A percentile compares a stretch with the other conserved stretches of the same genome.
Evolutionary conservation across 2,329 filamentous ascomycete species (phyloP).

Genomic region (Eurotiales sp.): DNA sequence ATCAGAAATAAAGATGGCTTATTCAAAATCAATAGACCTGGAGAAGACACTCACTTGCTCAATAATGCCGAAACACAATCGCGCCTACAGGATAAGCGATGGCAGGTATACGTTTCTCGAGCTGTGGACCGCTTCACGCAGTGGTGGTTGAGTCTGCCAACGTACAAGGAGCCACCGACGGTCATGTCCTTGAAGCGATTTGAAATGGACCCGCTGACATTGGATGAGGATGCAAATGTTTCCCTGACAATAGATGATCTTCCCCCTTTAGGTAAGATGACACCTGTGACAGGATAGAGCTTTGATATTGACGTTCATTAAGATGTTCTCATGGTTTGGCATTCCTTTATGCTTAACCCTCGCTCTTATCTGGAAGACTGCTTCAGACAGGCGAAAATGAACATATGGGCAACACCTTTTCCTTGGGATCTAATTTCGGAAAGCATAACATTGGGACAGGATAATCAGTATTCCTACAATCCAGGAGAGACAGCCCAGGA

Average conservation of each 20-base stretch:
- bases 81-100: conserved; percentile 7
- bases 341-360: conserved; percentile 72
- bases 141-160: conserved; percentile 8
- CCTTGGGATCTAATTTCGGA: conserved; percentile 60
- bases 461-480: conserved; percentile 1
- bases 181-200: not conserved
- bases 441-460: conserved; percentile 41
- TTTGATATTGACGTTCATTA: not conserved
- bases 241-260: not conserved
- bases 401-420: conserved; percentile 58
- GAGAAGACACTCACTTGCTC: no score
- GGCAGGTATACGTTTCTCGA: conserved; percentile 12
- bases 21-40: conserved; percentile 47
- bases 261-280: not conserved
- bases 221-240: not conserved
- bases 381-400: conserved; percentile 51
- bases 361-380: conserved; percentile 66
- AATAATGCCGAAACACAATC: not conserved
- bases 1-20: conserved; percentile 64
- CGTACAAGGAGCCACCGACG: not conserved
- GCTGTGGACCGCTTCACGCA: conserved; percentile 9
- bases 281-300: not conserved
- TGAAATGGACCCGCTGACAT: not conserved
- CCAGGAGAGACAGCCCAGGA: not conserved
- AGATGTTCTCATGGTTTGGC: conserved; percentile 78